These are phyloP conservation scores for Wickerhamiella pararugosa DNA, from an alignment of 1,139 yeast species.

Conservation along the genomic window DNA sequence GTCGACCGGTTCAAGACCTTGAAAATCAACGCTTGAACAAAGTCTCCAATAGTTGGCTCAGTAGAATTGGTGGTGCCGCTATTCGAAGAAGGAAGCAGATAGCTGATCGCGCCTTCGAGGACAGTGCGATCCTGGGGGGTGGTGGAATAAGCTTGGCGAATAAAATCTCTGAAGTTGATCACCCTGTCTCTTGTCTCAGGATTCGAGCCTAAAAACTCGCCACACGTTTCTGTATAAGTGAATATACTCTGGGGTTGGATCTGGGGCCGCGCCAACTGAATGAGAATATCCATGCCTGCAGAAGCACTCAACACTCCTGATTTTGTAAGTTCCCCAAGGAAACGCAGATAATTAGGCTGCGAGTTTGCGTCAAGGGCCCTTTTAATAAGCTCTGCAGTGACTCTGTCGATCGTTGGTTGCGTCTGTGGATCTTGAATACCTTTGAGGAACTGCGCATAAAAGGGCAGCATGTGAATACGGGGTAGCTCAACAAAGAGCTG, in stretches of 20 bases:
- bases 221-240: conserved; percentile 2
- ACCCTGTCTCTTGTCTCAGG: background rate
- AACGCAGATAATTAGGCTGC: background rate
- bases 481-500: conserved; percentile 1
- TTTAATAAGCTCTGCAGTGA: background rate
- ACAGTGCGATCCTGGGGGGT: conserved; percentile 3
- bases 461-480: conserved; percentile 1
- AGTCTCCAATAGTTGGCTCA: background rate
- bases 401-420: background rate
- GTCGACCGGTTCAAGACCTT: background rate
- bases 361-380: background rate
- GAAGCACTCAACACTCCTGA: background rate
- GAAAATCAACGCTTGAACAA: conserved; percentile 2
- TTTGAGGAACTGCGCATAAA: background rate
- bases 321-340: conserved; percentile 2
- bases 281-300: conserved; percentile 3
- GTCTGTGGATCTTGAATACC: background rate
- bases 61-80: background rate
- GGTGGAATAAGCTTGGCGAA: background rate
- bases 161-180: background rate
- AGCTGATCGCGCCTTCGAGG: conserved; percentile 1
- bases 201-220: background rate
- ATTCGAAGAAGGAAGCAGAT: background rate
- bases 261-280: conserved; percentile 2
- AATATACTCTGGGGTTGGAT: background rate